Conservation (phyloP, 2,329 filamentous ascomycete species). For the Sordariomycetes sp. region DNA sequence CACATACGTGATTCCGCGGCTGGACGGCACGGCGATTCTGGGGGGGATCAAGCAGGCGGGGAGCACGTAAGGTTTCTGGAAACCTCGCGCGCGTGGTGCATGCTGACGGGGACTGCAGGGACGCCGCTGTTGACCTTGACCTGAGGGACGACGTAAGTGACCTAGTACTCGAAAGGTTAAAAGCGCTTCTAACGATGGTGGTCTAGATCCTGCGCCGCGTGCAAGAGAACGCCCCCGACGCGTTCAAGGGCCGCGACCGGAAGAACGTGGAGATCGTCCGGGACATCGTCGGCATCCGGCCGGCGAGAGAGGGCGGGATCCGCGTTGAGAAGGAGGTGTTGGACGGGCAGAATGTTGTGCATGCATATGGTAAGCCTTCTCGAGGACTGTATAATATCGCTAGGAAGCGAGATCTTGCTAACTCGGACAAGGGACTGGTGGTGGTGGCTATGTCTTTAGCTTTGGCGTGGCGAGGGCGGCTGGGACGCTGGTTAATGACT, state of each 20-base stretch:
- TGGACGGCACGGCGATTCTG: constrained; percentile 10
- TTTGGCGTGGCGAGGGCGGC: constrained; percentile 6
- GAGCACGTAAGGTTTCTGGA: not conserved
- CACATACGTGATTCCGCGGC: constrained; percentile 9
- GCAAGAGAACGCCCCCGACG: constrained; percentile 7
- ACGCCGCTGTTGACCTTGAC: constrained; percentile 4
- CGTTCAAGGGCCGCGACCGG: constrained; percentile 10
- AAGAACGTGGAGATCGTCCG: constrained; percentile 7
- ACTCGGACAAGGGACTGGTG: constrained; percentile 1
- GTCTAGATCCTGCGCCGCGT: constrained; percentile 5
- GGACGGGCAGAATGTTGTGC: constrained; percentile 8
- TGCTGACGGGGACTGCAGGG: no score
- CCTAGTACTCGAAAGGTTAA: no score
- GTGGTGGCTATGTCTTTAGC: constrained; percentile 12
- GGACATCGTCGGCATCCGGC: not conserved
- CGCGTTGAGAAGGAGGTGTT: constrained; percentile 9
- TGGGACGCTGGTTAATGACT: no score
- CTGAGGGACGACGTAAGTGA: not conserved
- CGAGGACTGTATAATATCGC: no score
- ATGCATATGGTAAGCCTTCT: constrained; percentile 8
- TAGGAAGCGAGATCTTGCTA: no score
- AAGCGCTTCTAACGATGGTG: no score
- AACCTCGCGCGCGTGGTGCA: no score
- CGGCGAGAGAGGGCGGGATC: constrained; percentile 9
- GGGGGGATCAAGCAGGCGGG: constrained; percentile 9